Conservation (phyloP, 306 rosid species). For the Quercus engelmannii region DNA sequence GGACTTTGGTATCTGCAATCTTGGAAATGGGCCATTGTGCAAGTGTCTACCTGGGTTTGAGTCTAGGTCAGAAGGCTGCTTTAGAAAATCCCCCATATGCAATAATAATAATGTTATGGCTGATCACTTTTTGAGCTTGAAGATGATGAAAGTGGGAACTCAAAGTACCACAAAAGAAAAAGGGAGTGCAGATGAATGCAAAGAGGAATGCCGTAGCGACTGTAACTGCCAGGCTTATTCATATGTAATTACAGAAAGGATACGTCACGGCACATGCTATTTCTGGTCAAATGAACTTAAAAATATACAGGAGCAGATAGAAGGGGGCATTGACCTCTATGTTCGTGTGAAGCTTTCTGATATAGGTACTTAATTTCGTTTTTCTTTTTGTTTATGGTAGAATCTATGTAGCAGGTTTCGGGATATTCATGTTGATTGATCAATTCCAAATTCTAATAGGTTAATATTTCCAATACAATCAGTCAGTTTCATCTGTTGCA, state of each 20-base stretch:
- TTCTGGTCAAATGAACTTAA: background rate
- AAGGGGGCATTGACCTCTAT: background rate
- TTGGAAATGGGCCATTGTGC: background rate
- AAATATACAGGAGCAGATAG: background rate
- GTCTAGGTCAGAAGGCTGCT: background rate
- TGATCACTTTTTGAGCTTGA: conserved; percentile 8
- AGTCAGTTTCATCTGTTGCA: too few relatives aligned
- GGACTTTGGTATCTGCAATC: background rate
- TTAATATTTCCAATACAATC: too few relatives aligned
- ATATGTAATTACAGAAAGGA: background rate
- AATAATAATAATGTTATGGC: background rate
- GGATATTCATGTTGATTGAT: too few relatives aligned
- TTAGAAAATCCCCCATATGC: background rate
- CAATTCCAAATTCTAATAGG: too few relatives aligned
- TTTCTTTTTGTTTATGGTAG: too few relatives aligned
- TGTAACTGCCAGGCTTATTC: conserved; percentile 41
- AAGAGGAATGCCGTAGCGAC: background rate
- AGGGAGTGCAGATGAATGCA: conserved; percentile 22
- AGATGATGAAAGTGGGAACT: background rate
- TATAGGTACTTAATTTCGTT: background rate
- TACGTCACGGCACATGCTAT: background rate
- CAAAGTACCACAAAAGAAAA: fast-evolving
- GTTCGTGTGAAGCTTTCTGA: background rate
- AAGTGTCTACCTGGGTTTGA: conserved; percentile 11
- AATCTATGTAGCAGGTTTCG: too few relatives aligned